Conservation (phyloP, 169 alveolate species). For the Cytauxzoon felis region DNA sequence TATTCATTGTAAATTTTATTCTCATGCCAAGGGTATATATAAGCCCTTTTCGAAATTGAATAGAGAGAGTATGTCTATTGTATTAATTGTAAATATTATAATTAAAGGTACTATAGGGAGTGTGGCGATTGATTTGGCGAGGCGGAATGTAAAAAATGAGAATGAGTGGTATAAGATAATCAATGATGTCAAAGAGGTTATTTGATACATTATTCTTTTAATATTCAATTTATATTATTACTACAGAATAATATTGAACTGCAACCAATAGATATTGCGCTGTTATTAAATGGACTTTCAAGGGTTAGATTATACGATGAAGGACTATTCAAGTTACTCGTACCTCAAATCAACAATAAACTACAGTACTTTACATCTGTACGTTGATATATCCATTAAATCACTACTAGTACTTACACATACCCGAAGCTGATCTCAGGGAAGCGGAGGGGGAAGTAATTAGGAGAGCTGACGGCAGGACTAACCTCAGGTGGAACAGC, state of each 20-base stretch:
- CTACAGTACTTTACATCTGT: constrained; percentile 37
- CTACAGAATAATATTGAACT: constrained; percentile 21
- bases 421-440: too few species aligned
- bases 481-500: too few species aligned
- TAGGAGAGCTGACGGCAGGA: too few species aligned
- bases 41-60: too few species aligned
- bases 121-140: constrained; percentile 27
- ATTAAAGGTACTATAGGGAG: constrained; percentile 22
- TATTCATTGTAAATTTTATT: too few species aligned
- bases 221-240: too few species aligned
- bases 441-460: too few species aligned
- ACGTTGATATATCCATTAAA: not conserved
- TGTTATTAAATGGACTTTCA: constrained; percentile 46
- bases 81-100: too few species aligned
- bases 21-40: too few species aligned
- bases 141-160: not conserved
- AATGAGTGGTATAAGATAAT: constrained; percentile 18
- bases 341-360: constrained; percentile 8
- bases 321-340: constrained; percentile 17
- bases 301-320: constrained; percentile 32
- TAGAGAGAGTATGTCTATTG: too few species aligned
- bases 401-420: too few species aligned
- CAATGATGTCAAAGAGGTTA: constrained; percentile 8
- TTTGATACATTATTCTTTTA: too few species aligned
- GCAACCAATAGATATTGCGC: constrained; percentile 55